A percentile compares a stretch with the other conserved stretches of the same genome.
Evolutionary conservation across 192 early-diverging fungal genomes (phyloP).

Genomic region (Linnemannia elongata): DNA sequence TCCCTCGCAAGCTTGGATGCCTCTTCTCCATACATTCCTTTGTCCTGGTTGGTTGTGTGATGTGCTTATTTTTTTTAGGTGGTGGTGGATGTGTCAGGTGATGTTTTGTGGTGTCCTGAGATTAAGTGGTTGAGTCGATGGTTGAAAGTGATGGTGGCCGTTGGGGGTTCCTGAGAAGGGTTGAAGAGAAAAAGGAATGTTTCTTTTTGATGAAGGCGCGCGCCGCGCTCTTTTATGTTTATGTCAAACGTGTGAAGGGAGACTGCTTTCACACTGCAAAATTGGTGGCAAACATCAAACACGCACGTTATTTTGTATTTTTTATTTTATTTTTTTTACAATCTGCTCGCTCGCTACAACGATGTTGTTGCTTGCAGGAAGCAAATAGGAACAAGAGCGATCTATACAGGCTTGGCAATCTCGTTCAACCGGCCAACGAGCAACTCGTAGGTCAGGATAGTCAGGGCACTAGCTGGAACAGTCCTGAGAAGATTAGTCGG

Average conservation of each 20-base stretch:
- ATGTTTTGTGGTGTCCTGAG: too few relatives aligned
- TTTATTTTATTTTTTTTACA: background rate
- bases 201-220: background rate
- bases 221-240: background rate
- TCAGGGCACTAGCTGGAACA: conserved; percentile 89
- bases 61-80: too few relatives aligned
- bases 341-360: background rate
- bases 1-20: conserved; percentile 84
- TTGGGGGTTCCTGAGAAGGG: conserved; percentile 2
- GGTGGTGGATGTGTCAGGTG: background rate
- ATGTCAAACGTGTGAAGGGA: background rate
- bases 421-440: conserved; percentile 74
- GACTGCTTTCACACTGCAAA: conserved; percentile 4
- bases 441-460: conserved; percentile 91
- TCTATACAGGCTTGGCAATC: conserved; percentile 43
- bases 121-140: background rate
- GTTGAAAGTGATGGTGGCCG: background rate
- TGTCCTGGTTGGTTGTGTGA: conserved; percentile 5
- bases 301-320: too few relatives aligned
- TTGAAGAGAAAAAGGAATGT: conserved; percentile 1
- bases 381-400: background rate
- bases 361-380: background rate
- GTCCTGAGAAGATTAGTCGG: conserved; percentile 89
- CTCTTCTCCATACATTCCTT: conserved; percentile 80
- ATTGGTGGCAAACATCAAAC: conserved; percentile 17